Evolutionary conservation across 2,329 filamentous ascomycete species (phyloP).

Genomic region (Trichoderma gracile): DNA sequence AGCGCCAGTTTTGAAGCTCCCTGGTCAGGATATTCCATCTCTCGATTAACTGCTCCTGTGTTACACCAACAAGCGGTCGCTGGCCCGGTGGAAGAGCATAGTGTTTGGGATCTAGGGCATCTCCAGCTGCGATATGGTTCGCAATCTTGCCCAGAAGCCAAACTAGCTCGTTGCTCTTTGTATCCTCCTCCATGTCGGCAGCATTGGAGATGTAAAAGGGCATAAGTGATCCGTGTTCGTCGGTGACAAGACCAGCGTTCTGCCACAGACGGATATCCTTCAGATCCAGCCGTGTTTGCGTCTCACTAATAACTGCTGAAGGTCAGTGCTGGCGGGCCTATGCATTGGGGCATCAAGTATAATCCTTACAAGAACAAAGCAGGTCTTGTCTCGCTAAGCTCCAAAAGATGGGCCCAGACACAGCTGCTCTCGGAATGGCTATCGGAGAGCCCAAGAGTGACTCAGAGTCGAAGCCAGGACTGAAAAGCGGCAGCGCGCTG

Average conservation of each 20-base stretch:
- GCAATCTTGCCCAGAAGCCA: conserved; percentile 18
- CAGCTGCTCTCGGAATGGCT: conserved; percentile 10
- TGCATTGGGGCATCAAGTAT: fast-evolving
- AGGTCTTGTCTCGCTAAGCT: conserved; percentile 13
- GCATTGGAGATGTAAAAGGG: conserved; percentile 13
- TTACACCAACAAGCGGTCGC: conserved; percentile 11
- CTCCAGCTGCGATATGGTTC: conserved; percentile 9
- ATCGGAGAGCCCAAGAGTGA: conserved; percentile 10
- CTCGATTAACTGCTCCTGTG: conserved; percentile 12
- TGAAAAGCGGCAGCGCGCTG: conserved; percentile 13
- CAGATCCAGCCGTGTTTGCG: conserved; percentile 8
- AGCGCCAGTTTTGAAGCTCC: conserved; percentile 12
- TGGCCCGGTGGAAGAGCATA: conserved; percentile 13
- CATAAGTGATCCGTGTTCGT: conserved; percentile 12
- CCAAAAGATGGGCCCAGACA: conserved; percentile 17
- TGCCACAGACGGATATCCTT: conserved; percentile 20
- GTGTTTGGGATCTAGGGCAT: conserved; percentile 10
- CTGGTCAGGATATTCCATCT: conserved; percentile 11
- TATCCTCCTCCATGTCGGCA: conserved; percentile 7
- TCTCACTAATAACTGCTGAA: conserved; percentile 9
- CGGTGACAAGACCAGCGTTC: conserved; percentile 14
- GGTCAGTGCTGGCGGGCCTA: not conserved
- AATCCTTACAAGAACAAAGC: conserved; percentile 6
- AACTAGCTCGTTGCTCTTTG: conserved; percentile 14
- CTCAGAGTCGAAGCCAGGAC: not conserved